Evolutionary conservation across 108 stramenopile genomes (phyloP).

Genomic region (Cyclostephanos invisitatus): DNA sequence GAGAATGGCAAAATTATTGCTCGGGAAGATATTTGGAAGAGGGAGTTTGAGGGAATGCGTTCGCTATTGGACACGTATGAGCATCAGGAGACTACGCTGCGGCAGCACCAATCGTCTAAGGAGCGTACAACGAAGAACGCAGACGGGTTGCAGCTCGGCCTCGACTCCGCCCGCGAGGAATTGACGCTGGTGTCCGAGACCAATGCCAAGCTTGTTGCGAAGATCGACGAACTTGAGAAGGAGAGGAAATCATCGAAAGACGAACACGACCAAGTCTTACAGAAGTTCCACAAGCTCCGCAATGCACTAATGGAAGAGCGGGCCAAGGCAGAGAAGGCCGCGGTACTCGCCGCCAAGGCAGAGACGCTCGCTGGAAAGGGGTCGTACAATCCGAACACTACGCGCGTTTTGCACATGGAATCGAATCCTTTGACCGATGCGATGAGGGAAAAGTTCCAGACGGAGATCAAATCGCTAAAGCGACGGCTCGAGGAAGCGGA

Average conservation of each 20-base stretch:
- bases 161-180: constrained; percentile 64
- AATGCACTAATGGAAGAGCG: constrained; percentile 75
- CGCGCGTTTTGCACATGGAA: constrained; percentile 77
- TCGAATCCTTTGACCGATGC: constrained; percentile 77
- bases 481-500: constrained; percentile 56
- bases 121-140: background rate
- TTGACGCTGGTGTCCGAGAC: constrained; percentile 45
- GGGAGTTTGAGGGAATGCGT: constrained; percentile 69
- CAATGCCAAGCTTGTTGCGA: constrained; percentile 20
- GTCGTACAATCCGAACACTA: constrained; percentile 71
- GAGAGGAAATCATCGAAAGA: constrained; percentile 25
- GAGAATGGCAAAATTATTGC: constrained; percentile 51
- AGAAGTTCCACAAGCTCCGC: constrained; percentile 79
- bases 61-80: constrained; percentile 71
- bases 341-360: constrained; percentile 63
- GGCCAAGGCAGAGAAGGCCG: constrained; percentile 72
- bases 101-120: constrained; percentile 17
- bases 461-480: constrained; percentile 62
- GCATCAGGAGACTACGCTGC: constrained; percentile 18
- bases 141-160: constrained; percentile 50
- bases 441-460: constrained; percentile 56
- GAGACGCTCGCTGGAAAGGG: constrained; percentile 89
- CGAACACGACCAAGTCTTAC: constrained; percentile 68
- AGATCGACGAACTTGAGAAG: constrained; percentile 45
- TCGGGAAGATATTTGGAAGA: constrained; percentile 68